Evolutionary conservation across 2,329 filamentous ascomycete species (phyloP), one percentile per base, ranked within the genome.

Genomic region (Bipolaris zeicola): DNA sequence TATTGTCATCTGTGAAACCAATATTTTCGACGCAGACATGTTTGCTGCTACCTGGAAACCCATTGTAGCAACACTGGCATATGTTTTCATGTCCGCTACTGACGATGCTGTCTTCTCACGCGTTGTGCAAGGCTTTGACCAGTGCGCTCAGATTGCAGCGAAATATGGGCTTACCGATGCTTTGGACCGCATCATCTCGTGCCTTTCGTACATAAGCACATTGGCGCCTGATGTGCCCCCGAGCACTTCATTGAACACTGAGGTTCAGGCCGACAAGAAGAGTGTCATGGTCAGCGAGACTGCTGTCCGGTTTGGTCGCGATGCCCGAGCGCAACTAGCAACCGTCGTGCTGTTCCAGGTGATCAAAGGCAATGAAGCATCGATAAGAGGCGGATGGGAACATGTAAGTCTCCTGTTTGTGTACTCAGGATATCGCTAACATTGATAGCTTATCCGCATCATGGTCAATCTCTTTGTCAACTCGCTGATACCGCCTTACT

Each of bases 261-360:
- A 98, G 76, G 91, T 99, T 2, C 93, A 98, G 75, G 92, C 89
- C 11, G 91, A 90, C 1, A 90, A 95, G 63, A 93, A 90, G 76
- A 95, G 89, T 69, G 92, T 99, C 54, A 99, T 99, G 95, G 96
- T 99, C 65, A 98, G 94, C 74, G 94, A 98, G 80, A 87, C 97
- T 61, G 94, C 96, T 43, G 95, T 99, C 58, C 93, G 96, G 72
- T 92, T 99, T 70, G 95, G 95, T 38, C 85, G 94, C 64, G 92
- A 99, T 74, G 94, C 96, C 77, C 89, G 93, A 71, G 94, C 94
- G 36, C 94, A 99, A 74, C 82, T 99, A 52, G 94, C 95, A 6
- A 96, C 92, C 6, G 87, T 98, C 50, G 91, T 99, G n/a, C 81
- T 99, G 26, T 99, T 99, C 83, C 87, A 92, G 37, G 90, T 99